These are phyloP conservation scores for Tetraselmis striata DNA, from an alignment of 139 green algal species.

Conservation along the genomic window DNA sequence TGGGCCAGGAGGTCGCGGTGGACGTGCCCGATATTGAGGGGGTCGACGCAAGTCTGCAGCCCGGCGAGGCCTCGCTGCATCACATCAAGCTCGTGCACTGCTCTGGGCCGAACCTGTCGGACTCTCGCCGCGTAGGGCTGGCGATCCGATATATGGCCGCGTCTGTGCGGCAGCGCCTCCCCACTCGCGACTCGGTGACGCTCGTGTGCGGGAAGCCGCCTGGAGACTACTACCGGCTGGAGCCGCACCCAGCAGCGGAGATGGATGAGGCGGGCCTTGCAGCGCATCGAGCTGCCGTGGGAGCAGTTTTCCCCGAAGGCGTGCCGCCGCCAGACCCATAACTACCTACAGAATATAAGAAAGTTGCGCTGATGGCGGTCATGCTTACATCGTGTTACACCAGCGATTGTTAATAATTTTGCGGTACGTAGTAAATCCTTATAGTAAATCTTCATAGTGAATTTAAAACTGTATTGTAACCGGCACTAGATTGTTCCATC, in stretches of 20 bases:
- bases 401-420: too few relatives aligned
- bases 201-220: neutral
- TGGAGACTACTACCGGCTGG: neutral
- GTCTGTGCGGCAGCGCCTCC: neutral
- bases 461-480: too few relatives aligned
- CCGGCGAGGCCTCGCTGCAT: neutral
- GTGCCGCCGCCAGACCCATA: neutral
- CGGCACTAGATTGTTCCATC: too few relatives aligned
- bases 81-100: neutral
- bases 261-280: neutral
- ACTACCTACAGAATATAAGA: too few relatives aligned
- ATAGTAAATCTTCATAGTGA: too few relatives aligned
- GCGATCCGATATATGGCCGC: neutral
- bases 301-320: neutral
- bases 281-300: neutral
- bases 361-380: too few relatives aligned
- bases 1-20: neutral
- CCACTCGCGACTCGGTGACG: neutral
- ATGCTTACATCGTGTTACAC: too few relatives aligned
- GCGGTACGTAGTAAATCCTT: too few relatives aligned
- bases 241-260: neutral
- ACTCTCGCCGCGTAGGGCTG: neutral
- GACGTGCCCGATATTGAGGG: neutral
- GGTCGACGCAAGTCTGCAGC: neutral
- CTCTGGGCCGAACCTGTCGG: neutral